Base-by-base conservation (phyloP, 1,139 yeast genomes). In the Protomyces inouyei region DNA sequence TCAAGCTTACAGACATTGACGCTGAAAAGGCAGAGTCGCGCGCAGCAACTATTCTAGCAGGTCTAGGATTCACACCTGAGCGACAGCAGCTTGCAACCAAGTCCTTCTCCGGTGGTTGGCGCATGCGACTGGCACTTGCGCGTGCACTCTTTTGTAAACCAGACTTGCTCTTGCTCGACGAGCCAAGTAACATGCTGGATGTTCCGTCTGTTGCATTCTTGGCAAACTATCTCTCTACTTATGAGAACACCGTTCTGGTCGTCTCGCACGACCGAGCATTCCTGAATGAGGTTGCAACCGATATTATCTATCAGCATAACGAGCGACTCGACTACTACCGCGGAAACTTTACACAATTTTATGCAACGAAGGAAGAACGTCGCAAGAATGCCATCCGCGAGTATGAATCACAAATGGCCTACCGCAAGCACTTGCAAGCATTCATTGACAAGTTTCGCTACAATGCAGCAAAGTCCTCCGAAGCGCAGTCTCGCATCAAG, bases 101-200 rank as follows among this genome's bases (percentile, higher is more conserved):
- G 71, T 83, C 93, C 40, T 93, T 93, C 76, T 91, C 97, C 64
- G 98, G 98, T 83, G 98, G 98, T 85, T 93, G 98, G 98, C 87
- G 98, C 83, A 93, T 93, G 98, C 87, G 98, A 80, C 82, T 93
- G 70, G 89, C 98, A n/a, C 82, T 93, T 68, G 98, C 98, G 2
- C 85, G 98, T 78, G 98, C 98, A 0, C 82, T 93, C 75, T 93
- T 93, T 81, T 93, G 97, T 82, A 88, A 89, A 75, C 98, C 98
- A 0, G 98, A 95, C 76, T 81, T 93, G 70, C 80, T 93, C 70
- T 79, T 93, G 73, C 82, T 93, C 70, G 98, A 93, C 83, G 98
- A 93, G 82, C 98, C 98, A 72, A 92, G 98, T 70, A 93, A 93
- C 86, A 93, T 92, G 97, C 88, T 93, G 96, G 98, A 93, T 83